Conservation (phyloP, 2,329 filamentous ascomycete species). For the Graphilbum ipis-grandicollis region DNA sequence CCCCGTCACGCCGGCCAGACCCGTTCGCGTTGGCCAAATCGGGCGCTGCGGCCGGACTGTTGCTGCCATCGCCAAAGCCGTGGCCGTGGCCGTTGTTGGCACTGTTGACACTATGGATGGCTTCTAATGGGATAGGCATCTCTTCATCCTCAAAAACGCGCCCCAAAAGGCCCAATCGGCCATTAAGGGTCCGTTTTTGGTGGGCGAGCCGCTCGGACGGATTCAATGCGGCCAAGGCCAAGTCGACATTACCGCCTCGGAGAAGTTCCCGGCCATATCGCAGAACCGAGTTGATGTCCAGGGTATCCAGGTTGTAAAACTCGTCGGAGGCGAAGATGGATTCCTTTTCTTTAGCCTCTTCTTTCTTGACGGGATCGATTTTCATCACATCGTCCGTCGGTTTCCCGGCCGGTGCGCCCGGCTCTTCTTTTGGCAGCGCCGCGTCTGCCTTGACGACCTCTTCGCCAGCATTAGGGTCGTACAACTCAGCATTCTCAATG, state of each 20-base stretch:
- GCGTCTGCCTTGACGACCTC: too few relatives aligned
- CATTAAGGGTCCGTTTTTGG: conserved; percentile 74
- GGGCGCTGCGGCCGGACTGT: neutral
- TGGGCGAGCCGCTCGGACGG: conserved; percentile 65
- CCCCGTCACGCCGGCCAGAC: neutral
- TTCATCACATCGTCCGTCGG: neutral
- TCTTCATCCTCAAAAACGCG: conserved; percentile 76
- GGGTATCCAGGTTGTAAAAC: conserved; percentile 50
- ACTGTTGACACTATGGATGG: too few relatives aligned
- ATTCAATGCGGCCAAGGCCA: conserved; percentile 63
- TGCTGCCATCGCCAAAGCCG: conserved; percentile 4
- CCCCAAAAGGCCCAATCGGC: conserved; percentile 69
- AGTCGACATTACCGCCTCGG: conserved; percentile 74
- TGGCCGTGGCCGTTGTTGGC: conserved; percentile 20
- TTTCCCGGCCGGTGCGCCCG: too few relatives aligned
- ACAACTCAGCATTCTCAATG: conserved; percentile 69
- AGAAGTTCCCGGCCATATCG: conserved; percentile 71
- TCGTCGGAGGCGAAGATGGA: conserved; percentile 33
- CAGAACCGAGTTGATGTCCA: conserved; percentile 67
- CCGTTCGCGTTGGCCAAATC: conserved; percentile 1
- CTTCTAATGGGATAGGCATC: conserved; percentile 46
- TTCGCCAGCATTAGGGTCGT: conserved; percentile 74
- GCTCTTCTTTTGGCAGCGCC: conserved; percentile 1
- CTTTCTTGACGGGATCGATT: conserved; percentile 32
- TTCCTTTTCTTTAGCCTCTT: conserved; percentile 39